Evolutionary conservation across 495 filamentous ascomycete genomes (phyloP), one percentile per base, ranked within the genome.

Genomic region (Apodospora peruviana): DNA sequence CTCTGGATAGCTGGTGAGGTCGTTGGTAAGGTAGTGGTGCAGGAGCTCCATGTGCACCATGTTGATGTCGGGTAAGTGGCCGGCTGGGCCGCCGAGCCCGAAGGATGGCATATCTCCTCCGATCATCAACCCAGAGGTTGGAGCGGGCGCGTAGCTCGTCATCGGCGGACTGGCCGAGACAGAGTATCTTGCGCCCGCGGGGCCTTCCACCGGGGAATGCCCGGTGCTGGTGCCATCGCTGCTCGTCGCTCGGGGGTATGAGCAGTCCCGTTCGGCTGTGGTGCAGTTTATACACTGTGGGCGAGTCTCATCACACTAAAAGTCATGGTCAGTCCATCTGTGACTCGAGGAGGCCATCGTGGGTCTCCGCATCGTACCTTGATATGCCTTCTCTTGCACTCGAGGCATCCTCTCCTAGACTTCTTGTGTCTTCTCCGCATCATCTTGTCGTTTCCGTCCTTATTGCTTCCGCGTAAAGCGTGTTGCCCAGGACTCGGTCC

Each of bases 301-400:
- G 3, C 60, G 56, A 1, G 58, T 60, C 42, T 69, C 66, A 37
- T 67, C 62, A 50, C 66, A 68, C 60, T 68, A 29, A 11, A 21
- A 18, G 1, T 21, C 8, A 20, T 11, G 20, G 22, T 42, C 11
- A 10, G 3, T 38, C n/a, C n/a, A n/a, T n/a, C n/a, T n/a, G n/a
- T n/a, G n/a, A n/a, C n/a, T n/a, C n/a, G n/a, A n/a, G n/a, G n/a
- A n/a, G n/a, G n/a, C n/a, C n/a, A n/a, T n/a, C n/a, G n/a, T n/a
- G n/a, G n/a, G n/a, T 38, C 36, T 38, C 12, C 12, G 20, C 11
- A n/a, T 43, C 62, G 48, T 45, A 76, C 78, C 71, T 78, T 79
- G 57, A 81, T 75, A 39, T 77, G 75, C 20, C 79, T 62, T 46
- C 70, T 68, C 59, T 81, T 82, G 59, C 79, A 83, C 52, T 80